Evolutionary conservation across 805 yeast species (phyloP).

Genomic region (Ogataea nonfermentans): DNA sequence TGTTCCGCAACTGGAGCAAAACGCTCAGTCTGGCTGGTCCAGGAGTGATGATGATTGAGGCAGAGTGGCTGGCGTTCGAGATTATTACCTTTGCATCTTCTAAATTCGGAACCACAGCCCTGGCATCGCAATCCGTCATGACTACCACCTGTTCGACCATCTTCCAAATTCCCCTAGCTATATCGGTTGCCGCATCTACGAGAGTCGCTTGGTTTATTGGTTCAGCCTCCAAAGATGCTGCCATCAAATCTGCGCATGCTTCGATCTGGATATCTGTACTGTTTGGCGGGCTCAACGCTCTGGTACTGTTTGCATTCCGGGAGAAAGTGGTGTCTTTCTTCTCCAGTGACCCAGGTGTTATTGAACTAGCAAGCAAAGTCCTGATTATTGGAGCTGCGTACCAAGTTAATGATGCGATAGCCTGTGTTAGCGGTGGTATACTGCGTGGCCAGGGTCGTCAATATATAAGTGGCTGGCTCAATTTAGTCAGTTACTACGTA

Average conservation of each 20-base stretch:
- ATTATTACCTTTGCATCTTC: conserved; percentile 54
- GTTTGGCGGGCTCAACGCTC: conserved; percentile 46
- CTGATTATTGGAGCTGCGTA: conserved; percentile 65
- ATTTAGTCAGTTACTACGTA: conserved; percentile 55
- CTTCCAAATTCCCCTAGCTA: conserved; percentile 57
- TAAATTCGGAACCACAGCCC: conserved; percentile 49
- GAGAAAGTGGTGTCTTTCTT: conserved; percentile 47
- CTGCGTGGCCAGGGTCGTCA: conserved; percentile 78
- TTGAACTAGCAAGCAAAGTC: conserved; percentile 47
- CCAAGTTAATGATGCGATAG: conserved; percentile 68
- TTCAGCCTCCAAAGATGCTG: conserved; percentile 34
- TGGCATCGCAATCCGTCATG: conserved; percentile 53
- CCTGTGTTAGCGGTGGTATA: conserved; percentile 74
- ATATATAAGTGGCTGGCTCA: conserved; percentile 59
- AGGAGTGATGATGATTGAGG: conserved; percentile 57
- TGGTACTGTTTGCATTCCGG: conserved; percentile 41
- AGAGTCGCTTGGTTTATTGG: conserved; percentile 59
- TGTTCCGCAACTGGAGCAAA: conserved; percentile 47
- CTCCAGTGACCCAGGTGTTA: conserved; percentile 59
- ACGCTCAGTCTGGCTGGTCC: conserved; percentile 48
- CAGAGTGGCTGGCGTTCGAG: conserved; percentile 59
- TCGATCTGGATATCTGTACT: conserved; percentile 35
- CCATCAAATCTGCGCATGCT: conserved; percentile 39
- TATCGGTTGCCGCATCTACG: conserved; percentile 58
- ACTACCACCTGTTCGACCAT: conserved; percentile 46